A percentile compares a stretch with the other conserved stretches of the same genome.
phyloP scores from a whole-genome alignment of 1,284 basidiomycete species.

The Cutaneotrichosporon spelunceum region DNA sequence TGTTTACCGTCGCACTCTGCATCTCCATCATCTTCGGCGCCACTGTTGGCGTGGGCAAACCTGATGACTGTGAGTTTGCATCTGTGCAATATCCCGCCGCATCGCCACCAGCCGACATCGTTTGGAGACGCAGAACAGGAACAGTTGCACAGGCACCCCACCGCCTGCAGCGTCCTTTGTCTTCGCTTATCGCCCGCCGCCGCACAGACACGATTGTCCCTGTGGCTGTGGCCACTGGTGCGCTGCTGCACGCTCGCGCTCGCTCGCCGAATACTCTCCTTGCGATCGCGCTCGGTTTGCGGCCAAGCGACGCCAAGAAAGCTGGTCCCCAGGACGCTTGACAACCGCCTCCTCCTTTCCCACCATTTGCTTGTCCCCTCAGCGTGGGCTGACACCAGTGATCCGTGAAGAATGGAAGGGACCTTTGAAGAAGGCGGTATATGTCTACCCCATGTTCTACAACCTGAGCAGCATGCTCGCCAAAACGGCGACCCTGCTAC shows the following conservation, averaged over 20 bases:
- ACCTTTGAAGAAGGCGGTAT: conserved; percentile 35
- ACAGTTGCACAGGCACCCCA: not conserved
- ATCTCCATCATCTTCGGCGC: conserved; percentile 41
- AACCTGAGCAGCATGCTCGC: conserved; percentile 47
- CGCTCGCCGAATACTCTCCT: not conserved
- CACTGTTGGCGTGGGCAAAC: conserved; percentile 38
- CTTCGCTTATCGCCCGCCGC: not conserved
- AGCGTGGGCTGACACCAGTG: conserved; percentile 15
- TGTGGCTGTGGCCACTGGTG: not conserved
- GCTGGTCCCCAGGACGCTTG: not conserved
- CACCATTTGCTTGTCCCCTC: not conserved
- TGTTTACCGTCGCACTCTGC: conserved; percentile 36
- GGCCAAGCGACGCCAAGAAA: not conserved
- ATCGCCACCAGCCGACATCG: too few species aligned
- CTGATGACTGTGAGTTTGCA: conserved; percentile 32
- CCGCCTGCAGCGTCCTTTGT: not conserved
- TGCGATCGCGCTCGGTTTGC: not conserved
- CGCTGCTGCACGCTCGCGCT: not conserved
- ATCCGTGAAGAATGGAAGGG: conserved; percentile 26
- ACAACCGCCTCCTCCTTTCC: not conserved
- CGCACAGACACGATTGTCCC: conserved; percentile 1
- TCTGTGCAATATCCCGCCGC: too few species aligned
- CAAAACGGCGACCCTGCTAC: conserved; percentile 47
- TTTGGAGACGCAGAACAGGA: not conserved
- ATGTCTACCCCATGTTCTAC: conserved; percentile 49